These are phyloP conservation scores for Phlyctochytrium arcticum DNA, from an alignment of 192 early-diverging fungal genomes.

Conservation along the genomic window DNA sequence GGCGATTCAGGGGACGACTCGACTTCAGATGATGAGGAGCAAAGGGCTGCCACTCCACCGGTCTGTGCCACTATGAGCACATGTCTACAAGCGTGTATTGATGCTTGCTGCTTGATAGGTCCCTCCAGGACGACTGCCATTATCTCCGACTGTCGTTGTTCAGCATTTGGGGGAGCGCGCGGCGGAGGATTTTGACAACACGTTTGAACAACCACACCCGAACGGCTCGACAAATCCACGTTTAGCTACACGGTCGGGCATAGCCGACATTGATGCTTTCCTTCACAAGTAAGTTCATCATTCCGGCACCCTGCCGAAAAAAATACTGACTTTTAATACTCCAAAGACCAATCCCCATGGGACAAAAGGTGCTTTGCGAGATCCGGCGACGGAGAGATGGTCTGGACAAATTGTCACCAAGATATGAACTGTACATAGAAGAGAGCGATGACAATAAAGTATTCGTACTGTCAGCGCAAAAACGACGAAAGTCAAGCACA, in stretches of 20 bases:
- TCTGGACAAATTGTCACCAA: constrained; percentile 62
- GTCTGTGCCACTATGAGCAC: no score
- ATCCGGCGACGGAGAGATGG: constrained; percentile 61
- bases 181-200: constrained; percentile 26
- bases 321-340: no score
- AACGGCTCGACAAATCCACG: neutral
- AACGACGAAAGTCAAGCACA: constrained; percentile 60
- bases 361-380: constrained; percentile 62
- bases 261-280: constrained; percentile 9
- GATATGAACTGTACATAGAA: constrained; percentile 69
- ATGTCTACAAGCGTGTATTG: neutral
- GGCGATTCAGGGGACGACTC: neutral
- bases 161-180: neutral
- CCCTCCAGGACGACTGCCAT: no score
- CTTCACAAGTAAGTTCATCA: constrained; percentile 14
- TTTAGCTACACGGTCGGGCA: neutral
- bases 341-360: constrained; percentile 63
- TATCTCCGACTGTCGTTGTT: no score
- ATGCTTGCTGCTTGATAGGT: neutral
- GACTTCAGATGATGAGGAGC: no score
- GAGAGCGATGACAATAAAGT: constrained; percentile 41
- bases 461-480: constrained; percentile 65
- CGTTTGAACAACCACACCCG: constrained; percentile 12
- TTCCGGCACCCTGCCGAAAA: no score
- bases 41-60: no score